Evolutionary conservation across 805 yeast genomes (phyloP), one percentile per base, ranked within the genome.

Genomic region (Nakazawaea pomicola): DNA sequence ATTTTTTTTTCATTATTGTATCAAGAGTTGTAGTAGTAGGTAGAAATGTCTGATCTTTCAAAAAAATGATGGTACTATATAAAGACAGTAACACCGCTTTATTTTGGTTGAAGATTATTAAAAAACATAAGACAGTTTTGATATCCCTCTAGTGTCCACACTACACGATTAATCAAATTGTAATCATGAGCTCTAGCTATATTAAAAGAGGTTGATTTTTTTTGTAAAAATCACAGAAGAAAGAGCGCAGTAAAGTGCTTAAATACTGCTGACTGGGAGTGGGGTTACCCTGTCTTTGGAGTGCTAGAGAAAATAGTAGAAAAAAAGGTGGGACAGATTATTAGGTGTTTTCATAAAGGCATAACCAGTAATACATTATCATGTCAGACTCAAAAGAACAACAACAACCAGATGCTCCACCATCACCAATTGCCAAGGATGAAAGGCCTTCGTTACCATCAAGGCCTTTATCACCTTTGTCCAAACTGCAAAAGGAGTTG

Each of bases 381-480:
- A n/a, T n/a, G n/a, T n/a, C n/a, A n/a, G n/a, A n/a, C n/a, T n/a
- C n/a, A n/a, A n/a, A 28, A 31, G 9, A 33, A 21, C 19, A 9
- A 34, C 20, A 31, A 31, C 34, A 31, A 16, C 24, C 10, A 23
- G 25, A 23, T 8, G 25, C 25, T 23, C 25, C 25, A 14, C 68
- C 74, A n/a, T n/a, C n/a, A n/a, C n/a, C n/a, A n/a, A n/a, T n/a
- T n/a, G n/a, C n/a, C n/a, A n/a, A n/a, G n/a, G n/a, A n/a, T n/a
- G n/a, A n/a, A n/a, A n/a, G n/a, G 21, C 79, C 79, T 11, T 64
- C 74, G 17, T 61, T 55, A 46, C 83, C 83, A 12, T 56, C 65
- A 20, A 70, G 91, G 50, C 93, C 93, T 6, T 59, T 71, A 21
- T 73, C 84, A 4, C 83, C 87, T 17, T 64, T 68, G 29, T 64